Conservation (phyloP, 2,329 filamentous ascomycete genomes). For the Thielaviopsis ethacetica region DNA sequence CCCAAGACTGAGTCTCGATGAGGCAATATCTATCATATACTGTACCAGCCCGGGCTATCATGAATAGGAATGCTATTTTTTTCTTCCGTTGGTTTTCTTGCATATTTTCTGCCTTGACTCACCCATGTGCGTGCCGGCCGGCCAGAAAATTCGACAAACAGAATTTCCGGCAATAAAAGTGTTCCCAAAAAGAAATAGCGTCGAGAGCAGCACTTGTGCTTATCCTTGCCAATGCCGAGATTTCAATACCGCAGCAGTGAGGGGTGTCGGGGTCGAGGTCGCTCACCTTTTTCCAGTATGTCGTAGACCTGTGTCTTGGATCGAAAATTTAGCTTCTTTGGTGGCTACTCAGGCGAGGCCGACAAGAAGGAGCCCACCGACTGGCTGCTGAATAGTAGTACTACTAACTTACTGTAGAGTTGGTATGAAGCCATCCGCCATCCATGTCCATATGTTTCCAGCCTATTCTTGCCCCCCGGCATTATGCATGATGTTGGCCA, state of each 20-base stretch:
- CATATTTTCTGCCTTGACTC: too few species aligned
- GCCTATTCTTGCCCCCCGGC: too few species aligned
- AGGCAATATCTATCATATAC: background rate
- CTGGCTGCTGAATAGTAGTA: too few species aligned
- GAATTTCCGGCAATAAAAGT: too few species aligned
- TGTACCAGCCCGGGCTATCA: background rate
- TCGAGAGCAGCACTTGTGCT: background rate
- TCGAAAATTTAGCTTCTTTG: background rate
- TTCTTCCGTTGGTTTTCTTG: background rate
- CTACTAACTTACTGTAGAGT: too few species aligned
- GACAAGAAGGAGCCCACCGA: background rate
- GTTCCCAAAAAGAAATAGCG: too few species aligned
- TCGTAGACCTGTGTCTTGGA: background rate
- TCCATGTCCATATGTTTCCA: too few species aligned
- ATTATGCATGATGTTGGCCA: too few species aligned
- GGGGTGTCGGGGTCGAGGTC: background rate
- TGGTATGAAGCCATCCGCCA: too few species aligned
- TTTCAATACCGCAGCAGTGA: background rate
- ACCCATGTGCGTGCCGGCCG: too few species aligned
- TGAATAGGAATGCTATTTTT: background rate
- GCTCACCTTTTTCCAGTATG: background rate
- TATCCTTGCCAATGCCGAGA: background rate
- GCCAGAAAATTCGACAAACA: too few species aligned
- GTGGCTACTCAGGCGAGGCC: background rate
- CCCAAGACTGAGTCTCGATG: background rate